Evolutionary conservation across 495 filamentous ascomycete species (phyloP).

Genomic region (Aspergillus homomorphus): DNA sequence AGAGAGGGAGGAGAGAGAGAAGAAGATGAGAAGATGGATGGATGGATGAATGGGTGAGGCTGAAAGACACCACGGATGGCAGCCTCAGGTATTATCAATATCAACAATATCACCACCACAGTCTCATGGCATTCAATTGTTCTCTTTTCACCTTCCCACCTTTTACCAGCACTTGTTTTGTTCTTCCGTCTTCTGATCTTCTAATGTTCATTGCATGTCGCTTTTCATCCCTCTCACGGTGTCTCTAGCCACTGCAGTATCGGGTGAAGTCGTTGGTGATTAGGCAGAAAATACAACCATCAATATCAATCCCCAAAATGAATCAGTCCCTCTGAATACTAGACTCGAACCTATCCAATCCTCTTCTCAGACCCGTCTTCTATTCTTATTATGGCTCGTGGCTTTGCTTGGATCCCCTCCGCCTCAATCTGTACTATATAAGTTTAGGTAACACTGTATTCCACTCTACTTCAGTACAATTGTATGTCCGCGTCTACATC

Average conservation of each 20-base stretch:
- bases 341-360: no score
- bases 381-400: not conserved
- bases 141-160: not conserved
- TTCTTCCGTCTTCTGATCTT: no score
- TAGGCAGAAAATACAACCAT: no score
- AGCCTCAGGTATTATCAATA: constrained; percentile 5
- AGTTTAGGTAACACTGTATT: not conserved
- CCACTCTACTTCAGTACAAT: not conserved
- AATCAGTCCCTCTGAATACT: no score
- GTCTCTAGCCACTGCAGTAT: no score
- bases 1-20: constrained; percentile 5
- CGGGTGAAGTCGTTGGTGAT: no score
- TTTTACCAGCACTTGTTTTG: no score
- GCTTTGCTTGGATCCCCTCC: not conserved
- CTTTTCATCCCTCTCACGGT: no score
- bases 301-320: no score
- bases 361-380: no score
- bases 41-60: not conserved
- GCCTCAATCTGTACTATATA: not conserved
- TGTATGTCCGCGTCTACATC: no score
- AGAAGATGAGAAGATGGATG: constrained; percentile 12
- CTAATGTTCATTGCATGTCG: no score
- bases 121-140: not conserved
- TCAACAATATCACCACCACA: not conserved
- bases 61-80: not conserved